Conservation (phyloP, 139 green algal species). For the Pseudopediastrum boryanum region DNA sequence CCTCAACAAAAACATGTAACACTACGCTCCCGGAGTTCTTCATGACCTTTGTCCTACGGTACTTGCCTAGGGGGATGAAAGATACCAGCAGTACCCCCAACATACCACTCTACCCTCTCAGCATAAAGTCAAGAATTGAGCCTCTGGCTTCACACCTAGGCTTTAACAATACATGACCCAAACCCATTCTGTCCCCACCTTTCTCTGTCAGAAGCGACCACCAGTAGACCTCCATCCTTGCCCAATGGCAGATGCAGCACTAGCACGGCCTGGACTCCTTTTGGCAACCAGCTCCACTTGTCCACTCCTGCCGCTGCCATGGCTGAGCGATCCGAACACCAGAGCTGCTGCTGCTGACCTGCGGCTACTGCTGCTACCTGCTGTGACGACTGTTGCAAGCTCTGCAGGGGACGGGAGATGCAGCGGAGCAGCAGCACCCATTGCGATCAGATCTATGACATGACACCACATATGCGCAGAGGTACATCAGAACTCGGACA, state of each 20-base stretch:
- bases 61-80: background rate
- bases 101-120: background rate
- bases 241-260: conserved; percentile 28
- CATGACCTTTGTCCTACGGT: too few species aligned
- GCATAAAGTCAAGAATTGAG: too few species aligned
- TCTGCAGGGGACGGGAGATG: too few species aligned
- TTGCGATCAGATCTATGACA: too few species aligned
- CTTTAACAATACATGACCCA: background rate
- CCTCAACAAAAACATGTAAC: too few species aligned
- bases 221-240: conserved; percentile 46
- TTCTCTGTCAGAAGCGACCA: conserved; percentile 65
- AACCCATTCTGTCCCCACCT: conserved; percentile 12
- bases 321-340: conserved; percentile 43
- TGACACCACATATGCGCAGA: too few species aligned
- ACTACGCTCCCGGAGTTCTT: too few species aligned
- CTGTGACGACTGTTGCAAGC: too few species aligned
- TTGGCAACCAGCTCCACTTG: conserved; percentile 30
- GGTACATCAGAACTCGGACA: too few species aligned
- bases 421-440: too few species aligned
- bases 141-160: too few species aligned
- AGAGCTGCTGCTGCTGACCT: conserved; percentile 17
- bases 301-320: conserved; percentile 33
- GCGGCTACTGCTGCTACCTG: background rate
- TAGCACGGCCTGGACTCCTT: conserved; percentile 42
- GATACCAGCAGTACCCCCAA: background rate